Conservation (phyloP, 768 basidiomycete genomes). For the Mycena crocata region DNA sequence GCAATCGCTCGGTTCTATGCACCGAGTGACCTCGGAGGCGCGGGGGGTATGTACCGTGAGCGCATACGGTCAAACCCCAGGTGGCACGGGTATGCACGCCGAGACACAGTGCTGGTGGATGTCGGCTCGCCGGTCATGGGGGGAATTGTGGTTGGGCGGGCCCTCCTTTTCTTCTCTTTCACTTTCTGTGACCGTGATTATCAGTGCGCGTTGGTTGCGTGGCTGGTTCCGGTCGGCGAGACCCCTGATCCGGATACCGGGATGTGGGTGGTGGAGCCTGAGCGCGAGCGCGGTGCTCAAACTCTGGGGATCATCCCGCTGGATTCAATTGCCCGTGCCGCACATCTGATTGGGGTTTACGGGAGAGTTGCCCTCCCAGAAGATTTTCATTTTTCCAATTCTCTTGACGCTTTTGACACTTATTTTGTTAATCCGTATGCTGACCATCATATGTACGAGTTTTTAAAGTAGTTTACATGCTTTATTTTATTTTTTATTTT, state of each 20-base stretch:
- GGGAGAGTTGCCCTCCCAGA: conserved; percentile 35
- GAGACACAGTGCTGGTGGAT: conserved; percentile 46
- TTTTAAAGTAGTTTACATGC: too few relatives aligned
- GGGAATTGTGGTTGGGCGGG: conserved; percentile 40
- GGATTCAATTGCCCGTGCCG: conserved; percentile 40
- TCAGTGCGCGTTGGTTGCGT: conserved; percentile 44
- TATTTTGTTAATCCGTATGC: too few relatives aligned
- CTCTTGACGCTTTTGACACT: too few relatives aligned
- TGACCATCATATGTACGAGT: too few relatives aligned
- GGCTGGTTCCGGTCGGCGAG: conserved; percentile 35
- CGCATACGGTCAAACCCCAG: conserved; percentile 39
- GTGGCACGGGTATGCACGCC: conserved; percentile 34
- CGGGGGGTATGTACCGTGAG: conserved; percentile 39
- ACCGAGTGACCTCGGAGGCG: conserved; percentile 1
- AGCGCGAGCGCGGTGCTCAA: neutral
- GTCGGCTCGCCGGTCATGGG: conserved; percentile 36
- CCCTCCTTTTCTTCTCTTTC: conserved; percentile 47
- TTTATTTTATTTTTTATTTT: neutral
- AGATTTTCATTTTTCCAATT: conserved; percentile 33
- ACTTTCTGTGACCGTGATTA: conserved; percentile 7
- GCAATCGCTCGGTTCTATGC: conserved; percentile 2
- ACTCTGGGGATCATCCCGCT: conserved; percentile 36
- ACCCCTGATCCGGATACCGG: conserved; percentile 37
- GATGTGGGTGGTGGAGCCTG: too few relatives aligned
- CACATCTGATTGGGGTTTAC: conserved; percentile 44